phyloP scores from a whole-genome alignment of 2,329 filamentous ascomycete species.

The Cadophora gregata region DNA sequence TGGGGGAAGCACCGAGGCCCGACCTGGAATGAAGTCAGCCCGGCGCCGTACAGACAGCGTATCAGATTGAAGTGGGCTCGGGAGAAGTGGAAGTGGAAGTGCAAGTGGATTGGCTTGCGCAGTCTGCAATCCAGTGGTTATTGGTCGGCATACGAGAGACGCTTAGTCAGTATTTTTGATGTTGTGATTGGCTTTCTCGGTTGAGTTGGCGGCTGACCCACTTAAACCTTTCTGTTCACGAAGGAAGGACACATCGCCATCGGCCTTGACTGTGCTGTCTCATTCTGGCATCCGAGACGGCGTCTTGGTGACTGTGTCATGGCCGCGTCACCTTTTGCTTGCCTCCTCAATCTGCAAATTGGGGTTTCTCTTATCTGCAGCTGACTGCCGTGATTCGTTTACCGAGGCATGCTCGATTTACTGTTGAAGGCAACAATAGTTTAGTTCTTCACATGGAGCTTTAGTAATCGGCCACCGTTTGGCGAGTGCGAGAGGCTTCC shows the following conservation, averaged over 20 bases:
- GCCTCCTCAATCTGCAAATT: neutral
- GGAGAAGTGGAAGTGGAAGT: neutral
- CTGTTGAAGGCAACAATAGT: neutral
- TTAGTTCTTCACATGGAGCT: neutral
- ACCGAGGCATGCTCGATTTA: neutral
- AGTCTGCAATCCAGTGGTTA: neutral
- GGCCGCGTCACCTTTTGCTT: neutral
- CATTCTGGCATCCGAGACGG: neutral
- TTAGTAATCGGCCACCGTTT: neutral
- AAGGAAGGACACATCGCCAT: neutral
- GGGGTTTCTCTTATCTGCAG: neutral
- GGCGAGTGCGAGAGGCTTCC: neutral
- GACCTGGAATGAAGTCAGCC: neutral
- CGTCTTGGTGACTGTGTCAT: neutral
- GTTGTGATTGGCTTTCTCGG: slow-evolving; percentile 1
- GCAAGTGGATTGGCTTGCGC: neutral
- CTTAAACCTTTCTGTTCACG: neutral
- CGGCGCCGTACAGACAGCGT: slow-evolving; percentile 3
- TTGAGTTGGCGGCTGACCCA: neutral
- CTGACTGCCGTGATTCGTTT: neutral
- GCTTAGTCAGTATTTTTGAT: neutral
- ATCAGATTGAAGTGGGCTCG: neutral
- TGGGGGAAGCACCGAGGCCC: neutral
- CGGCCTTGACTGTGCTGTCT: neutral
- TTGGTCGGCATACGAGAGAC: slow-evolving; percentile 7